A percentile compares a stretch with the other conserved stretches of the same genome.
Conservation (phyloP, 352 stramenopile genomes). For the Phytopythium oedochilum region DNA sequence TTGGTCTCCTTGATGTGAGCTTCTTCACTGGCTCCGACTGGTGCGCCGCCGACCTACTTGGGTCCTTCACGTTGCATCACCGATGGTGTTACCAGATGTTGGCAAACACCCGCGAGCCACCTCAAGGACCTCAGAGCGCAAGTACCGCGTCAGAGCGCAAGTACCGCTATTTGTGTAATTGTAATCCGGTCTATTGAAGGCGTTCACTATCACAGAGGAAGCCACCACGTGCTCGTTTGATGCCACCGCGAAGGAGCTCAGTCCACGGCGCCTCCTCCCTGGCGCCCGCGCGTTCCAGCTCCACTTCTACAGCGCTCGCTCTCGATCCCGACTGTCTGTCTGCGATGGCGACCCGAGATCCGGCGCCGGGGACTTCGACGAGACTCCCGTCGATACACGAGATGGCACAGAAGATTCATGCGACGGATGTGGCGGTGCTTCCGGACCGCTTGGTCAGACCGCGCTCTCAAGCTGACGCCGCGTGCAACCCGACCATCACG, state of each 20-base stretch:
- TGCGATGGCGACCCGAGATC: not conserved
- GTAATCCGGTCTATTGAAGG: too few relatives aligned
- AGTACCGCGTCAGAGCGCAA: too few relatives aligned
- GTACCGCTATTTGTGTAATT: too few relatives aligned
- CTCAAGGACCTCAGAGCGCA: slow-evolving; percentile 1
- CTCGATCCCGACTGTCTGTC: not conserved
- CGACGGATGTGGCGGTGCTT: not conserved
- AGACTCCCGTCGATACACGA: not conserved
- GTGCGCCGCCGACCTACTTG: not conserved
- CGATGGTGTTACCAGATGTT: not conserved
- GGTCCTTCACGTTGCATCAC: too few relatives aligned
- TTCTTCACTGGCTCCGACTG: not conserved
- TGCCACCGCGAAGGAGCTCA: not conserved
- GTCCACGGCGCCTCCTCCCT: too few relatives aligned
- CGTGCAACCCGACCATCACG: not conserved
- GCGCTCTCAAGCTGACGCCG: not conserved
- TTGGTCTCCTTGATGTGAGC: too few relatives aligned
- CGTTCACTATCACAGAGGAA: too few relatives aligned
- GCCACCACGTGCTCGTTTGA: not conserved
- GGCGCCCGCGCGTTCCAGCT: too few relatives aligned
- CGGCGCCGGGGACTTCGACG: not conserved
- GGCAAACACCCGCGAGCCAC: not conserved
- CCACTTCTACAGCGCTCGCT: too few relatives aligned
- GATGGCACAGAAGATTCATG: not conserved
- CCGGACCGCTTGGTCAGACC: too few relatives aligned